Evolutionary conservation across 2,329 filamentous ascomycete genomes (phyloP).

Genomic region (Atkinsonella texensis): DNA sequence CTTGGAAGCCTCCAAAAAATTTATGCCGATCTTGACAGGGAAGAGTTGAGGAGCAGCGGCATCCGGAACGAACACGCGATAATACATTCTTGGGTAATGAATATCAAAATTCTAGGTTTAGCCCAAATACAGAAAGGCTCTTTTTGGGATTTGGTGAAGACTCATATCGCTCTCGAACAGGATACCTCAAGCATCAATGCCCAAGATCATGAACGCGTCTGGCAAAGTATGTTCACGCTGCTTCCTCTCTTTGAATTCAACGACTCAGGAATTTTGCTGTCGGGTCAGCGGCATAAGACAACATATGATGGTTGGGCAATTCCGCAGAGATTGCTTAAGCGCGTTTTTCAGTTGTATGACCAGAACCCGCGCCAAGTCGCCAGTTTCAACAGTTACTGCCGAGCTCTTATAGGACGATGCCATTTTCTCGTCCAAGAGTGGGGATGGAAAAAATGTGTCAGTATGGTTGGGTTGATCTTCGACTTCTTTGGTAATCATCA

Average conservation of each 20-base stretch:
- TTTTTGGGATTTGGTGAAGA: conserved; percentile 49
- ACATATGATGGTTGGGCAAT: conserved; percentile 46
- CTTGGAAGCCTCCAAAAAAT: conserved; percentile 29
- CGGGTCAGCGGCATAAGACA: conserved; percentile 18
- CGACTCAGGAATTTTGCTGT: conserved; percentile 34
- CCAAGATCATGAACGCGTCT: conserved; percentile 39
- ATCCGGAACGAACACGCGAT: conserved; percentile 33
- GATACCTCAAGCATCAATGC: conserved; percentile 28
- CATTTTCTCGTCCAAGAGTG: conserved; percentile 52
- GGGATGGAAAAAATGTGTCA: conserved; percentile 49
- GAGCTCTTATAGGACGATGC: conserved; percentile 46
- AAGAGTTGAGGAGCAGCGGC: conserved; percentile 35
- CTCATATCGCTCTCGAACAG: conserved; percentile 26
- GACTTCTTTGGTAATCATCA: conserved; percentile 56
- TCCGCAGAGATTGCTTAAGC: conserved; percentile 43
- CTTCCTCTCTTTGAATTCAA: conserved; percentile 51
- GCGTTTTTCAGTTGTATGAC: conserved; percentile 46
- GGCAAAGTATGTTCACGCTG: conserved; percentile 47
- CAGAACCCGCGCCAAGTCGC: conserved; percentile 41
- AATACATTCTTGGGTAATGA: conserved; percentile 45
- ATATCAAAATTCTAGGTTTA: conserved; percentile 41
- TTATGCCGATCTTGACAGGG: conserved; percentile 36
- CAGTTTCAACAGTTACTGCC: conserved; percentile 55
- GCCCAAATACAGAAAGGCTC: conserved; percentile 37
- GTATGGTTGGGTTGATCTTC: conserved; percentile 49